Evolutionary conservation across 331 rosid species (phyloP).

Genomic region (Acacia pycnantha): DNA sequence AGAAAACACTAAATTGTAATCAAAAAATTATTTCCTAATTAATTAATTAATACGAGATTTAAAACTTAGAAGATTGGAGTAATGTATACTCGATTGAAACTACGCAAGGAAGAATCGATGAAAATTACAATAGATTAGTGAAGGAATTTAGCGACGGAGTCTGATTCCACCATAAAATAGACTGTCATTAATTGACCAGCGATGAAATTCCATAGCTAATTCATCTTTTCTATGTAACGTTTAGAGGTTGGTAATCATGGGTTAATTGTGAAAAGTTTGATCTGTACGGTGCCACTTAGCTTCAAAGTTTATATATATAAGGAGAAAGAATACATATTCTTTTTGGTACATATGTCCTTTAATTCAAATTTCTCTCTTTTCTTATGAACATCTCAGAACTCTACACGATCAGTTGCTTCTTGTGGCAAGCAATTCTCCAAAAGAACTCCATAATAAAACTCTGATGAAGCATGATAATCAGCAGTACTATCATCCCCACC

Average conservation of each 20-base stretch:
- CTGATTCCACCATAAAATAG: too few species aligned
- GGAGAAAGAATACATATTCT: not conserved
- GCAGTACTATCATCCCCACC: not conserved
- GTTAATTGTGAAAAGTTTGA: too few species aligned
- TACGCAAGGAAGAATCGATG: too few species aligned
- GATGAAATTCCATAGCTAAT: too few species aligned
- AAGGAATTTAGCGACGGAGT: too few species aligned
- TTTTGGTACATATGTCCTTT: too few species aligned
- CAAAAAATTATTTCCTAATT: not conserved
- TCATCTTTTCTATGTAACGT: not conserved
- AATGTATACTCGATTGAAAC: too few species aligned
- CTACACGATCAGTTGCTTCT: not conserved
- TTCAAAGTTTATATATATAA: not conserved
- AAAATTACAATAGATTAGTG: too few species aligned
- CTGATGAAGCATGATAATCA: not conserved
- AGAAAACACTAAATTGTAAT: not conserved
- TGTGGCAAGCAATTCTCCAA: slow-evolving; percentile 14
- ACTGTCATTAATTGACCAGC: too few species aligned
- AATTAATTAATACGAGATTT: not conserved
- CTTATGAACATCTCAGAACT: not conserved
- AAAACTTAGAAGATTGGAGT: too few species aligned
- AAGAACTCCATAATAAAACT: slow-evolving; percentile 15
- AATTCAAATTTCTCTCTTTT: not conserved
- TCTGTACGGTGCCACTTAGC: not conserved
- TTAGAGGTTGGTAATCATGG: not conserved